Base-by-base conservation (phyloP, 1,139 yeast species). In the Yamadazyma dendronema region DNA sequence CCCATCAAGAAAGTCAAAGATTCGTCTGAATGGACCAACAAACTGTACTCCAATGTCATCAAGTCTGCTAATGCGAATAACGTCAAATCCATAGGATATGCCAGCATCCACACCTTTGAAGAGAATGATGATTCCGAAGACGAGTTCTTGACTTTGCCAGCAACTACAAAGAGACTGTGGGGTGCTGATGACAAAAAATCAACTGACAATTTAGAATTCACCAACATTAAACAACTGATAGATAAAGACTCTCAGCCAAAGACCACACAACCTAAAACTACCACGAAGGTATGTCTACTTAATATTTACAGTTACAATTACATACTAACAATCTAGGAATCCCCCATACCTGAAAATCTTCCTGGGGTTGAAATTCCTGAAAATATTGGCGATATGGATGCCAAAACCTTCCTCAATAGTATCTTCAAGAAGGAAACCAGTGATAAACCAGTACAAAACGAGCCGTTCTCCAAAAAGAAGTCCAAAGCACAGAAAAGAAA, bases 11-110 rank as follows among this genome's bases (percentile, higher is more conserved):
- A 67, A 47, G 54, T 75, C 21, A 66, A 64, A 35, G 89, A 81
- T 54, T 46, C 62, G 12, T 81, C 86, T 21, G 84, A 76, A 59
- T 83, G 90, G 90, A 66, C 65, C 13, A 59, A 77, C 31, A 73
- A 77, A 2, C 46, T 59, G 28, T 57, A 67, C 23, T 43, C 49
- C 3, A 34, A 51, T 12, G 39, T 52, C 28, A 52, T 53, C 21
- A 56, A 54, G 13, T 52, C 49, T 23, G 8, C 39, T 22, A 31
- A 31, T 8, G 22, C 22, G 22, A 26, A 14, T 14, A 11, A 26
- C 6, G 59, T 73, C 3, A 58, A 56, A 22, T 53, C 62, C 1
- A 67, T 78, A 4, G 84, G 85, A 0, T 79, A 72, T 48, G 71
- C 77, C 3, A 62, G 66, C 31, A 65, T 73, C 31, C 59, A 64